phyloP scores from a whole-genome alignment of 2,329 filamentous ascomycete species.

The Pseudocercospora fijiensis region DNA sequence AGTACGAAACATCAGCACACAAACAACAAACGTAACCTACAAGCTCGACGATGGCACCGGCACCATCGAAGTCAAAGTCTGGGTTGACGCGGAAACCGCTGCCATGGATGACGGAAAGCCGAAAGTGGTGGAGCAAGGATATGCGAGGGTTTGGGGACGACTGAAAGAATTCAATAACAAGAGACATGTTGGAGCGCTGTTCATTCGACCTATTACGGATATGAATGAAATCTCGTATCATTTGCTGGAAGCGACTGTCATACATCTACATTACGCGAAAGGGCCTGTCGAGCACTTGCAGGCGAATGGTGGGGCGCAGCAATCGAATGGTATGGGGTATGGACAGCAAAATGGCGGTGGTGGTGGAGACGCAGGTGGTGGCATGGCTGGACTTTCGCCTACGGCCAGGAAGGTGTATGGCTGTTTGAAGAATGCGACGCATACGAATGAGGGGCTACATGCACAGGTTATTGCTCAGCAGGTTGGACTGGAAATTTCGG shows the following conservation, averaged over 20 bases:
- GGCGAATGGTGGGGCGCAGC: slow-evolving; percentile 35
- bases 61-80: slow-evolving; percentile 85
- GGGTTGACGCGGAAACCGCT: slow-evolving; percentile 63
- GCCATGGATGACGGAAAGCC: slow-evolving; percentile 47
- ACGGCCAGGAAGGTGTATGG: slow-evolving; percentile 68
- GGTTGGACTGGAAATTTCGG: slow-evolving; percentile 63
- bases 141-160: slow-evolving; percentile 82
- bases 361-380: slow-evolving; percentile 38
- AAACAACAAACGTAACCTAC: slow-evolving; percentile 89
- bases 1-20: slow-evolving; percentile 80
- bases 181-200: slow-evolving; percentile 74
- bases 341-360: slow-evolving; percentile 29
- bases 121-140: slow-evolving; percentile 67
- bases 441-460: slow-evolving; percentile 80
- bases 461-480: slow-evolving; percentile 70
- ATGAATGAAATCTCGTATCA: slow-evolving; percentile 94
- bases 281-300: slow-evolving; percentile 58
- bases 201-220: slow-evolving; percentile 76
- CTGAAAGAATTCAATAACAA: slow-evolving; percentile 83
- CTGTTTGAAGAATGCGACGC: slow-evolving; percentile 64
- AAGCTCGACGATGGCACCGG: slow-evolving; percentile 87
- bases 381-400: slow-evolving; percentile 43
- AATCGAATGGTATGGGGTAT: slow-evolving; percentile 31
- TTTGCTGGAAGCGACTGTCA: slow-evolving; percentile 81
- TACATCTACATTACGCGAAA: slow-evolving; percentile 79